Evolutionary conservation across 108 stramenopile species (phyloP).

Genomic region (Pseudonitzschia pungens): DNA sequence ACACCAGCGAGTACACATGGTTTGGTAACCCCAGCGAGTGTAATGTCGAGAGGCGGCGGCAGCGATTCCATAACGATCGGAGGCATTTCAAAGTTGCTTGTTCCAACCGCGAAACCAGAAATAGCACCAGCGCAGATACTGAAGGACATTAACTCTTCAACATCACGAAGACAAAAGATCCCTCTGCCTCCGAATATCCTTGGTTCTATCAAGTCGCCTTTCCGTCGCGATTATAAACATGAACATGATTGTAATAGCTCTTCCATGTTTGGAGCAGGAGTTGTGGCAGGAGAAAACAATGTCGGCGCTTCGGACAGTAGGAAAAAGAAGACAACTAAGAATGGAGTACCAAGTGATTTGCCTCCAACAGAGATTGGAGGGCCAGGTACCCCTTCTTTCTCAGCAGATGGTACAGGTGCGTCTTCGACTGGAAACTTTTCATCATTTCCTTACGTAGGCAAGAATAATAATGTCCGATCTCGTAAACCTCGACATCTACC

Average conservation of each 20-base stretch:
- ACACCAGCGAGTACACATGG: background rate
- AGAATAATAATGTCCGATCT: background rate
- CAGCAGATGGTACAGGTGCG: background rate
- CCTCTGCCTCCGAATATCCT: conserved; percentile 11
- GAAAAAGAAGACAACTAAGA: background rate
- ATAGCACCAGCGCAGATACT: background rate
- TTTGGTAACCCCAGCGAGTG: background rate
- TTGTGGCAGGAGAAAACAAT: conserved; percentile 14
- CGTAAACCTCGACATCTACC: background rate
- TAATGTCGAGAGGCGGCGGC: background rate
- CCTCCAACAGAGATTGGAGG: conserved; percentile 14
- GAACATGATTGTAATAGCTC: background rate
- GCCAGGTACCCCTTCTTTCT: background rate
- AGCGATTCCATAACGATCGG: background rate
- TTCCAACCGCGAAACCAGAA: background rate
- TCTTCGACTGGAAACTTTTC: too few species aligned
- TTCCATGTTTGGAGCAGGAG: conserved; percentile 11
- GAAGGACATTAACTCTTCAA: background rate
- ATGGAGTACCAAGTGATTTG: background rate
- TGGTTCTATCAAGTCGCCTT: conserved; percentile 3
- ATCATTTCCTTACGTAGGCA: background rate
- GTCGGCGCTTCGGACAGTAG: background rate
- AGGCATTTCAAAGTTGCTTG: background rate
- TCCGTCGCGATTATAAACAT: background rate
- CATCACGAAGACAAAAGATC: background rate